These are phyloP conservation scores for Leptodontidium sp. DNA, from an alignment of 2,329 filamentous ascomycete genomes.

Conservation along the genomic window DNA sequence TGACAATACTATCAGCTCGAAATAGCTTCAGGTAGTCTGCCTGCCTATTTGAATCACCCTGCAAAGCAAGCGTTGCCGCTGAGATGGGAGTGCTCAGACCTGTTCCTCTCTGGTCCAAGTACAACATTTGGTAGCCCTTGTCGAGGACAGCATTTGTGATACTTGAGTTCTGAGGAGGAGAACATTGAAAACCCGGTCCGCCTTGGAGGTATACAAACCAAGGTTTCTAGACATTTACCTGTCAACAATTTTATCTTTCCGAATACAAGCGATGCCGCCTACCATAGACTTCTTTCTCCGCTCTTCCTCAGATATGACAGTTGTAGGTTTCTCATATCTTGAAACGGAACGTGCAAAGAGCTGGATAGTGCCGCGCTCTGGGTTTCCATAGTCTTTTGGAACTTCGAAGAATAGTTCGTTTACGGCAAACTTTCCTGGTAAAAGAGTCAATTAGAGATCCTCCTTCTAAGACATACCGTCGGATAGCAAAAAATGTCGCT, in stretches of 20 bases:
- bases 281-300: constrained; percentile 51
- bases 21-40: constrained; percentile 84
- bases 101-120: constrained; percentile 91
- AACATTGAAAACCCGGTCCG: constrained; percentile 82
- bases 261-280: background rate
- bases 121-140: constrained; percentile 84
- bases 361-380: constrained; percentile 70
- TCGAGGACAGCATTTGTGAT: constrained; percentile 77
- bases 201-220: constrained; percentile 82
- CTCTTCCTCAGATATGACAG: constrained; percentile 49
- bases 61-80: constrained; percentile 71
- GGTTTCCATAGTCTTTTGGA: constrained; percentile 81
- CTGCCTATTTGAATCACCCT: constrained; percentile 72
- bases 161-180: constrained; percentile 75
- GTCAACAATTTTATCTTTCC: background rate
- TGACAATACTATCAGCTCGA: constrained; percentile 89
- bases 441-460: constrained; percentile 7
- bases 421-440: constrained; percentile 75
- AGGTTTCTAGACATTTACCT: constrained; percentile 51
- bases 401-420: constrained; percentile 89
- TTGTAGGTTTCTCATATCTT: constrained; percentile 65
- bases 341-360: constrained; percentile 81
- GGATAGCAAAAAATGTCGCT: background rate
- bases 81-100: constrained; percentile 85
- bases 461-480: background rate